Evolutionary conservation across 164 flowering plant species (phyloP).

Genomic region (Platanus orientalis): DNA sequence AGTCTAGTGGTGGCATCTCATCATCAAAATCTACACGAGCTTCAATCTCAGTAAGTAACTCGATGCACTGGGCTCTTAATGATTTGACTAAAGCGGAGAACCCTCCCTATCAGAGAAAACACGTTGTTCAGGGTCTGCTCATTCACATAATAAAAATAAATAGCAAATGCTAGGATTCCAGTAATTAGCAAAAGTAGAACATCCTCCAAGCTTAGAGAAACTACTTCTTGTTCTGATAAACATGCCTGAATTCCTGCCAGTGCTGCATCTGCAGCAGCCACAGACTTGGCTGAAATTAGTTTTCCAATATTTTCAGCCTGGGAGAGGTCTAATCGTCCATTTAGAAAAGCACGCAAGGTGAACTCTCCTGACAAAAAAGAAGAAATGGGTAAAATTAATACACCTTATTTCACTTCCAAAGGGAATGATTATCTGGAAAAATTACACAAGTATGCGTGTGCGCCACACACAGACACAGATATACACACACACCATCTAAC

Average conservation of each 20-base stretch:
- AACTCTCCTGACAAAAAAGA: constrained; percentile 64
- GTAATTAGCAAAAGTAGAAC: not conserved
- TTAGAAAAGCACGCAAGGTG: constrained; percentile 89
- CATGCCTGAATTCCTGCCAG: constrained; percentile 87
- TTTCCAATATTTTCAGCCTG: constrained; percentile 92
- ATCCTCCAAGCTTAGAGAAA: not conserved
- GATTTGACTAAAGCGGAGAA: constrained; percentile 81
- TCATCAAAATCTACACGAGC: constrained; percentile 98
- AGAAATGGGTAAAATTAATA: not conserved
- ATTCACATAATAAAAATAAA: constrained; percentile 6
- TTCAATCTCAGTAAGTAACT: constrained; percentile 89
- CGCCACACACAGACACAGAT: no score
- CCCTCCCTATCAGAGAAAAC: constrained; percentile 62
- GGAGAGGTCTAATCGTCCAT: constrained; percentile 96
- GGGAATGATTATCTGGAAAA: not conserved
- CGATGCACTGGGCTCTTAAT: constrained; percentile 69
- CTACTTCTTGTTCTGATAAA: not conserved
- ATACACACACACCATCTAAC: no score
- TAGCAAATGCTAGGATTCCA: not conserved
- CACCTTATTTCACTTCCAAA: not conserved
- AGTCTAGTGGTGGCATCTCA: constrained; percentile 90
- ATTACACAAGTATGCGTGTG: not conserved
- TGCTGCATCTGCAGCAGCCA: constrained; percentile 92
- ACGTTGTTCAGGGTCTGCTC: not conserved
- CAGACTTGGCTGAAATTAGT: constrained; percentile 75